phyloP scores from a whole-genome alignment of 2,329 filamentous ascomycete genomes.

The Fusarium sp. region DNA sequence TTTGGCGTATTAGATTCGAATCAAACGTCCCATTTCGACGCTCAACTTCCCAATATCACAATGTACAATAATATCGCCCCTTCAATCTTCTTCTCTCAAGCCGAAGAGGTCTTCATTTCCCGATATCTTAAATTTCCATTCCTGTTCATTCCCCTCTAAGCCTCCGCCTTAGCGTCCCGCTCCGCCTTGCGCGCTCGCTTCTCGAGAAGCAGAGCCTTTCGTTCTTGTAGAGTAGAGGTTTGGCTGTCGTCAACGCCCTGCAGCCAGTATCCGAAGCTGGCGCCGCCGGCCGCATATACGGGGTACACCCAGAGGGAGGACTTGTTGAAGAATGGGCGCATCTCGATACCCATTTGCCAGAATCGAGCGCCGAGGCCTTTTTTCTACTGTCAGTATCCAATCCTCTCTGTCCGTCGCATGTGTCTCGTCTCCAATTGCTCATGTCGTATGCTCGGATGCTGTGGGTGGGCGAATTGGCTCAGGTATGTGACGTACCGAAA shows the following conservation, averaged over 20 bases:
- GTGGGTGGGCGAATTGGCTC: slow-evolving; percentile 24
- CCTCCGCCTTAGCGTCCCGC: slow-evolving; percentile 48
- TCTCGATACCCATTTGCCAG: slow-evolving; percentile 98
- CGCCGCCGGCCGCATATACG: slow-evolving; percentile 84
- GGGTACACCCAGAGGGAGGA: slow-evolving; percentile 92
- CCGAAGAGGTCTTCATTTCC: slow-evolving; percentile 12
- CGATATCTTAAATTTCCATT: slow-evolving; percentile 15
- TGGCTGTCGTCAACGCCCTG: slow-evolving; percentile 89
- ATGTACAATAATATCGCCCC: slow-evolving; percentile 37
- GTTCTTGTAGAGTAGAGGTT: slow-evolving; percentile 77
- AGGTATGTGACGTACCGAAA: slow-evolving; percentile 73
- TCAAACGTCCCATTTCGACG: slow-evolving; percentile 41
- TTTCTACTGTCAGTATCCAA: slow-evolving; percentile 17
- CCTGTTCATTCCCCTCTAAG: slow-evolving; percentile 19
- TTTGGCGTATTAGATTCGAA: slow-evolving; percentile 25
- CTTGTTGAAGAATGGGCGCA: slow-evolving; percentile 91
- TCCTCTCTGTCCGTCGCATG: not conserved
- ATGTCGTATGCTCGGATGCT: not conserved
- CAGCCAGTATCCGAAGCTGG: slow-evolving; percentile 96
- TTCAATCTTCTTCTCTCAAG: slow-evolving; percentile 7
- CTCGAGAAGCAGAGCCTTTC: slow-evolving; percentile 84
- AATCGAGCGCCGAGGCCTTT: slow-evolving; percentile 89
- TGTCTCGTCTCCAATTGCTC: not conserved
- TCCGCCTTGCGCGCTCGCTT: slow-evolving; percentile 78
- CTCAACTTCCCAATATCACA: slow-evolving; percentile 38